Evolutionary conservation across 2,329 filamentous ascomycete species (phyloP).

Genomic region (Trichoderma pleuroti): DNA sequence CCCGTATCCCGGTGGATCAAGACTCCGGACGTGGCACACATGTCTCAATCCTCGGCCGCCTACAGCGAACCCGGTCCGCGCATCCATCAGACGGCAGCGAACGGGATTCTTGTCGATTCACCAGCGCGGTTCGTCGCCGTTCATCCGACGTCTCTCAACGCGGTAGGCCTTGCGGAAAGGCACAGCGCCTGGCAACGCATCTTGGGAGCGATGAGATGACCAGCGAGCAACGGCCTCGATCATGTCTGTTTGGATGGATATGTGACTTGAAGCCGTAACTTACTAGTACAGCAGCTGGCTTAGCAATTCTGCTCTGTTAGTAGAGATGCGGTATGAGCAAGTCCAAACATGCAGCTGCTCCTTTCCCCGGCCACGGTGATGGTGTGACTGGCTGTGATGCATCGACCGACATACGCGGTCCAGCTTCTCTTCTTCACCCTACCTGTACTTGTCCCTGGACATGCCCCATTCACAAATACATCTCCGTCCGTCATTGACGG

Average conservation of each 20-base stretch:
- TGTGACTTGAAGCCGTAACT: not conserved
- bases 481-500: not conserved
- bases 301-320: not conserved
- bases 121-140: not conserved
- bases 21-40: constrained; percentile 16
- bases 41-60: constrained; percentile 18
- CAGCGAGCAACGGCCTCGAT: not conserved
- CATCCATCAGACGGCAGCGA: not conserved
- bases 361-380: not conserved
- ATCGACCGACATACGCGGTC: not conserved
- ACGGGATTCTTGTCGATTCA: not conserved
- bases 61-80: constrained; percentile 10
- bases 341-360: not conserved
- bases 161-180: constrained; percentile 7
- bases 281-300: not conserved
- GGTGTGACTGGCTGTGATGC: constrained; percentile 1
- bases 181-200: constrained; percentile 5
- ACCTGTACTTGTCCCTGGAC: not conserved
- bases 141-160: not conserved
- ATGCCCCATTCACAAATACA: constrained; percentile 11
- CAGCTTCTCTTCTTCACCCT: not conserved
- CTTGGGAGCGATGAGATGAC: not conserved
- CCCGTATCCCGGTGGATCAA: constrained; percentile 6
- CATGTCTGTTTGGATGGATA: not conserved
- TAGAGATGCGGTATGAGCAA: not conserved